Evolutionary conservation across 2,329 filamentous ascomycete species (phyloP), one percentile per base, ranked within the genome.

Genomic region (Xylariaceae sp.): DNA sequence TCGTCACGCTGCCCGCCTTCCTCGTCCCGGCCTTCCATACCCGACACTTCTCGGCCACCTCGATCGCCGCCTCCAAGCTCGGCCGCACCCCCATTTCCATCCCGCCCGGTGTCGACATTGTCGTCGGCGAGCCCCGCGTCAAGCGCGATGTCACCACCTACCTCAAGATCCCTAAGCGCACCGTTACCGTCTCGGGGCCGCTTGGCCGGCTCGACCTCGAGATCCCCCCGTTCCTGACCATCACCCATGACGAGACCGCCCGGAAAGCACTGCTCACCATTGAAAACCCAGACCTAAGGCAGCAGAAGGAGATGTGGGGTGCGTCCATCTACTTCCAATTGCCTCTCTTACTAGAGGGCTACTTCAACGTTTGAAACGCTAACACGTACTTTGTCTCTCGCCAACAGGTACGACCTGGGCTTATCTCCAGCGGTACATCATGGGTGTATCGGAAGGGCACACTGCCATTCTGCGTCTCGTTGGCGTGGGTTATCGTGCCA

Each of bases 271-370:
- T 78, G 31, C 74, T 99, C 59, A 83, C 77, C 50, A 83, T 99
- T 11, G 71, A 86, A 65, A 82, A 97, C 71, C 71, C 77, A 16
- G 74, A 83, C 16, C 71, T 83, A 48, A 86, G 86, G 73, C 78
- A 89, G 57, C 93, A 97, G 73, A 86, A 87, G 68, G 89, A 89
- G 71, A 97, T 97, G 92, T 97, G 94, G 94, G 94, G 93, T 96
- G 58, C 33, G 58, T 57, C 12, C 70, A 17, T 34, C 13, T 7
- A 36, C 38, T n/a, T n/a, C 9, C 18, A 18, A 17, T 28, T 28
- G 22, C 22, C 4, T 28, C 7, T 7, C 22, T 7, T 7, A 4
- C 22, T 28, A 7, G 22, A 28, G 22, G 22, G 22, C 7, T 7
- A 28, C 22, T 28, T 28, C 22, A 28, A 56, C 31, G 51, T 49